Evolutionary conservation across 768 basidiomycete genomes (phyloP).

Genomic region (Lyophyllum decastes): DNA sequence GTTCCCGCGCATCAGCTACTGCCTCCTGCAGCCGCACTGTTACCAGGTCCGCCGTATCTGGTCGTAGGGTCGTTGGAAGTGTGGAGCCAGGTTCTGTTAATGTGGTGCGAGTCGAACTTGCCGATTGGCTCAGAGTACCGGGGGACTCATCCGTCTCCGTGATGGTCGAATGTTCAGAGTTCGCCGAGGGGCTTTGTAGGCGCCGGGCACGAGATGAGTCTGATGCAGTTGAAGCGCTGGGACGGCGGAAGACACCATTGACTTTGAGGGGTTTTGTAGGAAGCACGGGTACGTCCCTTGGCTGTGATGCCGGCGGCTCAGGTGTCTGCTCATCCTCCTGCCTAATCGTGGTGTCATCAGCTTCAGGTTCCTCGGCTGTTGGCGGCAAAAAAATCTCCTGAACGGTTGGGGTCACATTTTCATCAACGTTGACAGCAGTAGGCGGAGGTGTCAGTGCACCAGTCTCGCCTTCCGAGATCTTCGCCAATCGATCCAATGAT

Average conservation of each 20-base stretch:
- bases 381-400: conserved; percentile 22
- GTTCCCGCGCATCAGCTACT: conserved; percentile 58
- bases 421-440: conserved; percentile 28
- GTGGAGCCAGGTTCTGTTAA: conserved; percentile 43
- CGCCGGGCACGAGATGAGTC: conserved; percentile 6
- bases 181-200: not conserved
- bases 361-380: conserved; percentile 13
- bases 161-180: not conserved
- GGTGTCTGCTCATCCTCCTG: not conserved
- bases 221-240: conserved; percentile 7
- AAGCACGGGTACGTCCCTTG: not conserved
- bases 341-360: conserved; percentile 17
- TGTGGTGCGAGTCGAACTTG: conserved; percentile 37
- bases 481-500: conserved; percentile 48
- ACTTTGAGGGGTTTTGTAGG: conserved; percentile 5
- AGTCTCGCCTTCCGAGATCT: conserved; percentile 36
- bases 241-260: conserved; percentile 10
- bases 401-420: conserved; percentile 25
- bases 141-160: not conserved
- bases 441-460: conserved; percentile 35
- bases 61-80: conserved; percentile 23
- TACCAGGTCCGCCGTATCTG: conserved; percentile 47
- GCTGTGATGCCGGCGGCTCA: not conserved
- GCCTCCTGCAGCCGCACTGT: conserved; percentile 59
- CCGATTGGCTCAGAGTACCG: not conserved